These are phyloP conservation scores for Tolypocladium album DNA, from an alignment of 2,329 filamentous ascomycete species.

Conservation along the genomic window DNA sequence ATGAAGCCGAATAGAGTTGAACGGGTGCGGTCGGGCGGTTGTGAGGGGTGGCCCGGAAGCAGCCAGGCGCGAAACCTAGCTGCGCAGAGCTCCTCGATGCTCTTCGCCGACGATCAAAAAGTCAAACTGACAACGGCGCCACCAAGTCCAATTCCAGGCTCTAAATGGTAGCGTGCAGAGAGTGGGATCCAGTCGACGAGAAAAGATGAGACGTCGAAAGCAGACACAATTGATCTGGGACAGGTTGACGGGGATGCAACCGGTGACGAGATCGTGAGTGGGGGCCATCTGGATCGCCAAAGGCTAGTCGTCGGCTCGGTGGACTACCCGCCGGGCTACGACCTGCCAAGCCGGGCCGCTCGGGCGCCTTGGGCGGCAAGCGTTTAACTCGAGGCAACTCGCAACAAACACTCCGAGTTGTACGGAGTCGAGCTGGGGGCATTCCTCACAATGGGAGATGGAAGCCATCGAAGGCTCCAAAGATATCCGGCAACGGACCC, in stretches of 20 bases:
- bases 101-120: neutral
- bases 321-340: neutral
- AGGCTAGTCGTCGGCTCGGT: neutral
- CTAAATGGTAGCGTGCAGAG: neutral
- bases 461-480: neutral
- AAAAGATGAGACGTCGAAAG: neutral
- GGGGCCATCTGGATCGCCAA: neutral
- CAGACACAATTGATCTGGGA: neutral
- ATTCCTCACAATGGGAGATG: neutral
- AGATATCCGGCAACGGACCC: neutral
- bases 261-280: neutral
- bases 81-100: neutral
- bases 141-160: neutral
- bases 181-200: neutral
- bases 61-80: neutral
- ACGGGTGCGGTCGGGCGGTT: neutral
- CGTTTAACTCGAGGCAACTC: neutral
- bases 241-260: neutral
- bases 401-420: neutral
- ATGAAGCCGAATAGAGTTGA: neutral
- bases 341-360: neutral
- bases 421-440: neutral
- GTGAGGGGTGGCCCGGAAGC: neutral
- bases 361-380: neutral
- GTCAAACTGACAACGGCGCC: neutral